Conservation (phyloP, 768 basidiomycete genomes). For the Coprinopsis strossmayeri region DNA sequence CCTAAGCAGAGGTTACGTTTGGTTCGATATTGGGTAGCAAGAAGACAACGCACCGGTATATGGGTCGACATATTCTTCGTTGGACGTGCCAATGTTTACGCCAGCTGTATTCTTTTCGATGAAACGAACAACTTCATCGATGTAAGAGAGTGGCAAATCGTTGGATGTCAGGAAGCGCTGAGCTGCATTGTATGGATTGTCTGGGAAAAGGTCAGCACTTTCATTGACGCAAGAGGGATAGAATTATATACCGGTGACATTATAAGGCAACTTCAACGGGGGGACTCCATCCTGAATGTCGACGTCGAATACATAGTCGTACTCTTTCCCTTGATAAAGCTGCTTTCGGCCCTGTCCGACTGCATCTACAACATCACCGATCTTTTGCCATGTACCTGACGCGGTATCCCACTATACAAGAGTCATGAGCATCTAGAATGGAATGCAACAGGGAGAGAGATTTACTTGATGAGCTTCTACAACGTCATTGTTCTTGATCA, state of each 20-base stretch:
- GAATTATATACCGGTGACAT: conserved; percentile 62
- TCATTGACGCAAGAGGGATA: neutral
- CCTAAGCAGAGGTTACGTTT: conserved; percentile 27
- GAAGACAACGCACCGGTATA: conserved; percentile 65
- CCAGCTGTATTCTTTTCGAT: conserved; percentile 89
- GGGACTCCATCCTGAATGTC: conserved; percentile 92
- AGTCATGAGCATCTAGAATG: conserved; percentile 7
- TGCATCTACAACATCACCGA: conserved; percentile 95
- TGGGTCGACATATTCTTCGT: conserved; percentile 72
- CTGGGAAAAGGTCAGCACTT: conserved; percentile 30
- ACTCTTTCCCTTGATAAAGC: conserved; percentile 89
- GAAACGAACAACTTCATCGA: conserved; percentile 88
- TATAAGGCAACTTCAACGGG: conserved; percentile 91
- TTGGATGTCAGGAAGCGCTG: conserved; percentile 81
- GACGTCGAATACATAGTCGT: conserved; percentile 99
- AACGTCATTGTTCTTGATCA: conserved; percentile 73
- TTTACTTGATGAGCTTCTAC: conserved; percentile 90
- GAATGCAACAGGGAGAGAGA: neutral
- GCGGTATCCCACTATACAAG: conserved; percentile 74
- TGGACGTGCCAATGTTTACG: conserved; percentile 57
- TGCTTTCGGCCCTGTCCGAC: conserved; percentile 87
- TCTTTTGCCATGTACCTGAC: conserved; percentile 75
- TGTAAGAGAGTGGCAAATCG: conserved; percentile 74
- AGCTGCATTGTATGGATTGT: conserved; percentile 87
- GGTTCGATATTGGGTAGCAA: neutral